Evolutionary conservation across 805 yeast genomes (phyloP), one percentile per base, ranked within the genome.

Genomic region (Priceomyces carsonii): DNA sequence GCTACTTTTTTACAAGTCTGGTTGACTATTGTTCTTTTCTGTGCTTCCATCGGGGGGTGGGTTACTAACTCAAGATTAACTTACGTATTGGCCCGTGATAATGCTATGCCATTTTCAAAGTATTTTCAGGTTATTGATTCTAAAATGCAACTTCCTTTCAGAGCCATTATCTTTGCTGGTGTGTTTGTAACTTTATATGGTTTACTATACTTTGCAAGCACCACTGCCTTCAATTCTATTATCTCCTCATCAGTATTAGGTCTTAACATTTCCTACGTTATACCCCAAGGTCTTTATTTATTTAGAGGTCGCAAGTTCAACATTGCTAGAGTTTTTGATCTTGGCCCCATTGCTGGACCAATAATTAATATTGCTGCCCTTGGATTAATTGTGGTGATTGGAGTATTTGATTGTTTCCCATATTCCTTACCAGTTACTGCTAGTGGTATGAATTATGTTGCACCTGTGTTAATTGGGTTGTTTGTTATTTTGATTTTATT

Each of bases 31-130:
- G 63, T 69, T 32, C 68, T 63, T 17, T 45, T 48, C 26, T 69
- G 69, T 2, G 63, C 69, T 48, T 66, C 67, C 19, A 57, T 64
- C 35, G 51, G 64, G 22, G 61, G 64, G 29, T 69, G 64, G 50
- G 66, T 71, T 16, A 66, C 69, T 70, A 71, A 66, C 55, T 62
- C 70, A 17, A 56, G 71, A 51, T 52, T 66, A 40, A 63, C 69
- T 45, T 66, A 70, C 70, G 61, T 69, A 8, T 66, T 66, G 48
- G 55, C 66, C 32, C 59, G 71, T 56, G 71, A 66, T 56, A 59
- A 62, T 38, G 71, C 71, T 8, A 57, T 66, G 46, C 71, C 71
- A n/a, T 58, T 52, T 31, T 63, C 69, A 42, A 62, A 61, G 45
- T 55, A 57, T 45, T 61, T 61, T 47, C 45, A 63, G n/a, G 50